A percentile compares a stretch with the other conserved stretches of the same genome.
phyloP scores from a whole-genome alignment of 495 filamentous ascomycete genomes.

The Penicillium subrubescens region DNA sequence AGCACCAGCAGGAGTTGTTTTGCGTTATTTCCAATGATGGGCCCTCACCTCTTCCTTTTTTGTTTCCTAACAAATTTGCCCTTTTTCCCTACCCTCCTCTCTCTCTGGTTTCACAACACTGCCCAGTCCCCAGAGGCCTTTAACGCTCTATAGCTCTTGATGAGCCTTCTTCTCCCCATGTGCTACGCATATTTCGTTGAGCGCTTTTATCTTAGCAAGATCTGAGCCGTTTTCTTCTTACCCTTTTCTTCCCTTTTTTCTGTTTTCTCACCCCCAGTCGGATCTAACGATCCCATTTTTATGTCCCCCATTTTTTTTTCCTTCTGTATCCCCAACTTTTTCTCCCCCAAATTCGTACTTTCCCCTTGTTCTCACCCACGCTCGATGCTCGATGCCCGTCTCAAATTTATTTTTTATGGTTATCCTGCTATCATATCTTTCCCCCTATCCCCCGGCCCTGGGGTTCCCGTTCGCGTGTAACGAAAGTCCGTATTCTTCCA shows the following conservation, averaged over 20 bases:
- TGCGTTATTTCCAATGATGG: slow-evolving; percentile 51
- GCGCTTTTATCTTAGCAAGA: slow-evolving; percentile 52
- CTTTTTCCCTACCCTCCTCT: slow-evolving; percentile 31
- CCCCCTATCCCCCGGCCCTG: slow-evolving; percentile 25
- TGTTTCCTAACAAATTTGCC: slow-evolving; percentile 46
- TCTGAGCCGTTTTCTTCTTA: slow-evolving; percentile 35
- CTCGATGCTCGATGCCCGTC: slow-evolving; percentile 19
- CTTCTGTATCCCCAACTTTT: slow-evolving; percentile 14
- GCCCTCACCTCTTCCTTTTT: slow-evolving; percentile 24
- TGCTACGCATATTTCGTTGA: slow-evolving; percentile 51
- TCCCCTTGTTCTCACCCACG: slow-evolving; percentile 10
- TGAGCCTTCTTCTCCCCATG: slow-evolving; percentile 47
- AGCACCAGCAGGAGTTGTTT: slow-evolving; percentile 51
- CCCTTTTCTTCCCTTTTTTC: slow-evolving; percentile 13
- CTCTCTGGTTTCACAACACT: slow-evolving; percentile 15
- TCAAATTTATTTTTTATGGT: slow-evolving; percentile 9
- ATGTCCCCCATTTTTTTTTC: slow-evolving; percentile 12
- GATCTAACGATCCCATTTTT: slow-evolving; percentile 17
- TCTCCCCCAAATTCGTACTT: slow-evolving; percentile 10
- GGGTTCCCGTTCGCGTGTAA: slow-evolving; percentile 43
- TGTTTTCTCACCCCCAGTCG: slow-evolving; percentile 14
- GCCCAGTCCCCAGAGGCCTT: slow-evolving; percentile 21
- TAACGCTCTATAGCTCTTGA: slow-evolving; percentile 47
- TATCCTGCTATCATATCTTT: slow-evolving; percentile 18
- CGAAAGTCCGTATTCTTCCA: slow-evolving; percentile 40